These are phyloP conservation scores for Schwanniomyces yamadae DNA, from an alignment of 805 yeast genomes.

Conservation along the genomic window DNA sequence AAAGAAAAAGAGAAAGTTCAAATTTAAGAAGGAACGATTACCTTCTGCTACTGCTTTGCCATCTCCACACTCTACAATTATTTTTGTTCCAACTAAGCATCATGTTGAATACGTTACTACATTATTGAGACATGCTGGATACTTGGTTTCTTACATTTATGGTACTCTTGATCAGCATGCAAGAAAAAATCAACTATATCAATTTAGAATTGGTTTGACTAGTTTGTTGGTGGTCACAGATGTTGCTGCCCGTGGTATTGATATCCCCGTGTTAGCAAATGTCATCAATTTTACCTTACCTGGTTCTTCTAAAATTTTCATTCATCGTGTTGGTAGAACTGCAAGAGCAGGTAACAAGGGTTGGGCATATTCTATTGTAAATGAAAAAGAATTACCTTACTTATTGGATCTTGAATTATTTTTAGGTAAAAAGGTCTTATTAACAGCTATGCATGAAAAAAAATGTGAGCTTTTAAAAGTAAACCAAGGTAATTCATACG, in stretches of 20 bases:
- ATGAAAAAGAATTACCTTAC: slow-evolving; percentile 86
- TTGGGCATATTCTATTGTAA: slow-evolving; percentile 92
- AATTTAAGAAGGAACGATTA: slow-evolving; percentile 52
- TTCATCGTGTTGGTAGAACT: slow-evolving; percentile 98
- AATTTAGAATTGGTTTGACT: slow-evolving; percentile 82
- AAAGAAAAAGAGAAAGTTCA: slow-evolving; percentile 36
- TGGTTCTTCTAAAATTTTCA: slow-evolving; percentile 86
- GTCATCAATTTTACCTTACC: slow-evolving; percentile 92
- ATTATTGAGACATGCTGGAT: slow-evolving; percentile 74
- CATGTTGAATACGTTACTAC: slow-evolving; percentile 89
- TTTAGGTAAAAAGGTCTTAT: slow-evolving; percentile 74
- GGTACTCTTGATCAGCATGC: slow-evolving; percentile 96
- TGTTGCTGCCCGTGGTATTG: slow-evolving; percentile 98
- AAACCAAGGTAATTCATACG: slow-evolving; percentile 41
- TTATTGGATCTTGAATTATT: slow-evolving; percentile 86
- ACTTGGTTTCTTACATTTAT: slow-evolving; percentile 83
- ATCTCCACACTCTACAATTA: slow-evolving; percentile 80
- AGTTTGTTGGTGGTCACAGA: slow-evolving; percentile 93
- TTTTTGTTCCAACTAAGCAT: slow-evolving; percentile 95
- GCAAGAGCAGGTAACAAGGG: slow-evolving; percentile 99
- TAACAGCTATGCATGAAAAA: slow-evolving; percentile 68
- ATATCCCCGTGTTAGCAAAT: slow-evolving; percentile 93
- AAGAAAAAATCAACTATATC: slow-evolving; percentile 80
- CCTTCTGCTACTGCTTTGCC: slow-evolving; percentile 86
- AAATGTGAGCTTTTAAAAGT: slow-evolving; percentile 52